phyloP scores from a whole-genome alignment of 805 yeast genomes.

The Yamadazyma tumulicola region DNA sequence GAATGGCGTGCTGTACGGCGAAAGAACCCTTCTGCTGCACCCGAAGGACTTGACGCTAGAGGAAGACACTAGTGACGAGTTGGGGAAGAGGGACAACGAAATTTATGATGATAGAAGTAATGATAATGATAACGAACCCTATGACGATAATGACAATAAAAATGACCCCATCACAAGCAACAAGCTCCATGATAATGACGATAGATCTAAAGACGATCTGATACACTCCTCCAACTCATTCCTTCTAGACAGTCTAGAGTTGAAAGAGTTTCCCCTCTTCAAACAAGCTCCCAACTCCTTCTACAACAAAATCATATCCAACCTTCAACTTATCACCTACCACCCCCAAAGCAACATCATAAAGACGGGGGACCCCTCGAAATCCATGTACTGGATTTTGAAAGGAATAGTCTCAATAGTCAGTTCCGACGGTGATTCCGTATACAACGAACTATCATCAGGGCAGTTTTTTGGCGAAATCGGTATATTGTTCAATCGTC shows the following conservation, averaged over 20 bases:
- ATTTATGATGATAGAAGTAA: conserved; percentile 5
- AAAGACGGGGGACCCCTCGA: conserved; percentile 68
- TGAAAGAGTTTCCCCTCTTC: conserved; percentile 51
- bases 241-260: conserved; percentile 19
- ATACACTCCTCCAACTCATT: conserved; percentile 16
- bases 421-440: conserved; percentile 72
- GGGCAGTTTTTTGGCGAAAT: conserved; percentile 80
- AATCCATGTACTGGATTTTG: conserved; percentile 76
- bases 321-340: conserved; percentile 55
- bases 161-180: no score
- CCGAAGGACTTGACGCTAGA: no score
- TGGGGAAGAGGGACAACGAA: no score
- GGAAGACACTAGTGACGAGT: no score
- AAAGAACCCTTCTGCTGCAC: no score
- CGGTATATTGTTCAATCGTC: conserved; percentile 70
- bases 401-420: conserved; percentile 76
- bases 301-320: conserved; percentile 54
- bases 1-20: no score
- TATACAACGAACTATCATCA: conserved; percentile 63
- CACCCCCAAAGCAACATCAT: conserved; percentile 70
- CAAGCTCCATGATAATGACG: conserved; percentile 3
- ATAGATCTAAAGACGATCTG: conserved; percentile 4
- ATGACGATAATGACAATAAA: neutral
- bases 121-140: neutral
- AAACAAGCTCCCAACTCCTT: conserved; percentile 64